These are phyloP conservation scores for Aschersonia sp. DNA, from an alignment of 2,329 filamentous ascomycete species.

Conservation along the genomic window DNA sequence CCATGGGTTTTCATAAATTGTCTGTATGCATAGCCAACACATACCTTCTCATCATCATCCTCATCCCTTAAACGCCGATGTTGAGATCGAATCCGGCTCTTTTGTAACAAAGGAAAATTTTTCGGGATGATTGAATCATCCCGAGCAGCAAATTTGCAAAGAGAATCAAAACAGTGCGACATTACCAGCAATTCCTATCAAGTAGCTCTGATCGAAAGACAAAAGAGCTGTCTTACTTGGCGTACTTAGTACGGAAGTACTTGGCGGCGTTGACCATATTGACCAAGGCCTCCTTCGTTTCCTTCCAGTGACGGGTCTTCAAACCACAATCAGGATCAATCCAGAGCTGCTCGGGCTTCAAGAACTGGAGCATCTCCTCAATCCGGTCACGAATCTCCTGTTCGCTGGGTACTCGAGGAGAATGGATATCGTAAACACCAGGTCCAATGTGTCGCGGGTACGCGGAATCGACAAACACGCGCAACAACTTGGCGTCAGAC, in stretches of 20 bases:
- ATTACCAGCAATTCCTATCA: not conserved
- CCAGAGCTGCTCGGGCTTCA: conserved; percentile 98
- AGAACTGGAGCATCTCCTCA: conserved; percentile 93
- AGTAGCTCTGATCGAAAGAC: not conserved
- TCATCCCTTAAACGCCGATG: conserved; percentile 36
- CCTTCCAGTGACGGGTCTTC: conserved; percentile 97
- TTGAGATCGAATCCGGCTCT: conserved; percentile 38
- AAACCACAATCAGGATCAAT: conserved; percentile 98
- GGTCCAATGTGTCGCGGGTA: conserved; percentile 98
- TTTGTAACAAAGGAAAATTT: conserved; percentile 7
- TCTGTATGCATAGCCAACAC: conserved; percentile 21
- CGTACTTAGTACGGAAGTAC: conserved; percentile 83
- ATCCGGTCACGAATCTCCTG: conserved; percentile 97
- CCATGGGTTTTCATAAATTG: conserved; percentile 14
- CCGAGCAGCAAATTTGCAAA: not conserved
- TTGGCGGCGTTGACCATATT: conserved; percentile 99
- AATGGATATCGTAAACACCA: conserved; percentile 99
- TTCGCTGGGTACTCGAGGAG: conserved; percentile 89
- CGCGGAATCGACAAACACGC: conserved; percentile 93
- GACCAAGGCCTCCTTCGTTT: conserved; percentile 89
- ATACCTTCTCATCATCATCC: conserved; percentile 18
- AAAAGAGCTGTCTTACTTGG: conserved; percentile 32
- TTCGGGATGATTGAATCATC: not conserved
- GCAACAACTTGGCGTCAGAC: conserved; percentile 96
- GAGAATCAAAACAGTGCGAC: not conserved